Evolutionary conservation across 441 rosid genomes (phyloP), one percentile per base, ranked within the genome.

Genomic region (Aquilaria agallochum): DNA sequence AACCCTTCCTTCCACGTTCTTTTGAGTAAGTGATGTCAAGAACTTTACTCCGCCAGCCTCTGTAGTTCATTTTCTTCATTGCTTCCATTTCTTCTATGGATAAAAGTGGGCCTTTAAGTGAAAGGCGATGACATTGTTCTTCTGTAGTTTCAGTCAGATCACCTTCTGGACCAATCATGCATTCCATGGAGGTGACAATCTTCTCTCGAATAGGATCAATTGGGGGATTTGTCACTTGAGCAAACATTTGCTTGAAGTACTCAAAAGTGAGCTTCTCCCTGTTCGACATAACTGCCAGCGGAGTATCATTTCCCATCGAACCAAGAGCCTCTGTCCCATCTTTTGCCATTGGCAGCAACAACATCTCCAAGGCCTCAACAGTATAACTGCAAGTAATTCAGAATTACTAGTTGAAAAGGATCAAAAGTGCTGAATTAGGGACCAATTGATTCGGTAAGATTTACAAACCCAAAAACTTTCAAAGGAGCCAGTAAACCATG

Each of bases 101-200:
- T 66, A 96, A 75, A 47, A 96, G 93, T 65, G 99, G 90, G 40
- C 93, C 88, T 75, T 91, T 96, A 0, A 96, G 76, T 53, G 99
- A 93, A 60, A 96, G 95, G 50, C 99, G 98, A 72, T 85, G 92
- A 64, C 99, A 96, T 71, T 96, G 99, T 56, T 91, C 96, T 77
- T 96, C 98, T 0, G 95, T 88, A 70, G 98, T 91, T 82, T 96
- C 98, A 0, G 99, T 96, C 65, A 96, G 83, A 76, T 91, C 99
- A 59, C 99, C 99, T 80, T 96, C 99, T 47, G 99, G 98, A 59
- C 99, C 99, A 63, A 96, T 80, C 99, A 96, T 96, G 88, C 98
- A 96, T 71, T 93, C 95, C 98, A 84, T 93, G 47, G 99, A 96
- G 60, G 99, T 96, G 51, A 96, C 99, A 62, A 96, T 96, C 82